Evolutionary conservation across 345 rosid species (phyloP).

Genomic region (Salix suchowensis): DNA sequence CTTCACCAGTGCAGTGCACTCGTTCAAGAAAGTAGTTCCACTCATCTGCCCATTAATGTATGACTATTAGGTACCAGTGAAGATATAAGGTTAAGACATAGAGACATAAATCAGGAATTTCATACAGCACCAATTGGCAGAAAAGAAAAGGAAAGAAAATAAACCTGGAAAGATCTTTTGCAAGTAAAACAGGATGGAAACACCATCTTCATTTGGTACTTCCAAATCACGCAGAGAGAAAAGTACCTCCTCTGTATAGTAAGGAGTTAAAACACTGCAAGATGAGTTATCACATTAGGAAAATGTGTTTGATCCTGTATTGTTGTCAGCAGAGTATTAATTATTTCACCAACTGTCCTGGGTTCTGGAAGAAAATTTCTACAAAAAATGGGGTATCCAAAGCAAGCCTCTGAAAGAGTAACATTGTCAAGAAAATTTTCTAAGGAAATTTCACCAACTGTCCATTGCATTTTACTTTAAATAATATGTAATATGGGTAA

Average conservation of each 20-base stretch:
- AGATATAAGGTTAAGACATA: background rate
- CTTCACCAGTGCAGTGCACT: slow-evolving; percentile 52
- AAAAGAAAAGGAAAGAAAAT: background rate
- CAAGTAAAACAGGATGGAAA: slow-evolving; percentile 87
- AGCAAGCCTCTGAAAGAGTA: no score
- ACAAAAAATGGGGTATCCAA: background rate
- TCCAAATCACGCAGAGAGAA: slow-evolving; percentile 76
- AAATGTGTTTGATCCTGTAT: background rate
- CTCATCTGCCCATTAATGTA: slow-evolving; percentile 59
- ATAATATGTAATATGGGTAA: no score
- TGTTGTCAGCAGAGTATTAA: background rate
- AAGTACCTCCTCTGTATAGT: slow-evolving; percentile 86
- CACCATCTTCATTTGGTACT: slow-evolving; percentile 89
- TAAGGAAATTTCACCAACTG: no score
- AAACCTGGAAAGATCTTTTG: slow-evolving; percentile 97
- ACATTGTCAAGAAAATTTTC: no score
- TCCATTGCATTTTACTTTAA: no score
- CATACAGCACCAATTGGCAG: background rate
- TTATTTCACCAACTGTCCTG: background rate
- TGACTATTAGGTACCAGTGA: background rate
- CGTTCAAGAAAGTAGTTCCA: slow-evolving; percentile 95
- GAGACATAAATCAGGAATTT: background rate
- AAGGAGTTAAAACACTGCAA: slow-evolving; percentile 88
- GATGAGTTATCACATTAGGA: slow-evolving; percentile 10
- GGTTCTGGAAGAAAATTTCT: background rate